Conservation (phyloP, 2,329 filamentous ascomycete species). For the Xylaria hypoxylon region DNA sequence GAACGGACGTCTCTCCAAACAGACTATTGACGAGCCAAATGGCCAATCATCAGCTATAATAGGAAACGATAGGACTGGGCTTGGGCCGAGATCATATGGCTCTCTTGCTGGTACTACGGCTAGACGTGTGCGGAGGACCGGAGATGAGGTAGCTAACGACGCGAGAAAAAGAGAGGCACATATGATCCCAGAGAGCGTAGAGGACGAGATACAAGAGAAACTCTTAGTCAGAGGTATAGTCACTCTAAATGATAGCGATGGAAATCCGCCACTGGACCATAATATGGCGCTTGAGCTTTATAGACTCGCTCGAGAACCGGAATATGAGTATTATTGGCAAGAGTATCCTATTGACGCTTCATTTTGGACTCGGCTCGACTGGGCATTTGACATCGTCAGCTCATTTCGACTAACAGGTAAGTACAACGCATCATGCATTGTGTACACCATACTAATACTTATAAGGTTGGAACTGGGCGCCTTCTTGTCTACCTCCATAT, state of each 20-base stretch:
- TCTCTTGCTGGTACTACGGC: not conserved
- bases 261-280: slow-evolving; percentile 14
- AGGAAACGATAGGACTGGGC: not conserved
- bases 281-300: slow-evolving; percentile 24
- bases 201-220: slow-evolving; percentile 7
- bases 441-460: slow-evolving; percentile 14
- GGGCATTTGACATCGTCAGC: slow-evolving; percentile 66
- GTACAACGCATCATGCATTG: slow-evolving; percentile 29
- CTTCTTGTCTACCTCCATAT: slow-evolving; percentile 59
- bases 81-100: slow-evolving; percentile 4
- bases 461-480: slow-evolving; percentile 69
- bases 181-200: not conserved
- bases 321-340: slow-evolving; percentile 70
- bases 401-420: slow-evolving; percentile 67
- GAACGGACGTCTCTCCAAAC: slow-evolving; percentile 7
- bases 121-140: slow-evolving; percentile 12
- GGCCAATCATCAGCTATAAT: not conserved
- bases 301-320: slow-evolving; percentile 43
- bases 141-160: slow-evolving; percentile 6
- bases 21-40: not conserved
- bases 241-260: slow-evolving; percentile 23
- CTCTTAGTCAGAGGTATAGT: slow-evolving; percentile 4
- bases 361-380: slow-evolving; percentile 63
- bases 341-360: slow-evolving; percentile 64
- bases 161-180: slow-evolving; percentile 27